phyloP scores from a whole-genome alignment of 2,329 filamentous ascomycete genomes.

The Trichoderma asperellum region DNA sequence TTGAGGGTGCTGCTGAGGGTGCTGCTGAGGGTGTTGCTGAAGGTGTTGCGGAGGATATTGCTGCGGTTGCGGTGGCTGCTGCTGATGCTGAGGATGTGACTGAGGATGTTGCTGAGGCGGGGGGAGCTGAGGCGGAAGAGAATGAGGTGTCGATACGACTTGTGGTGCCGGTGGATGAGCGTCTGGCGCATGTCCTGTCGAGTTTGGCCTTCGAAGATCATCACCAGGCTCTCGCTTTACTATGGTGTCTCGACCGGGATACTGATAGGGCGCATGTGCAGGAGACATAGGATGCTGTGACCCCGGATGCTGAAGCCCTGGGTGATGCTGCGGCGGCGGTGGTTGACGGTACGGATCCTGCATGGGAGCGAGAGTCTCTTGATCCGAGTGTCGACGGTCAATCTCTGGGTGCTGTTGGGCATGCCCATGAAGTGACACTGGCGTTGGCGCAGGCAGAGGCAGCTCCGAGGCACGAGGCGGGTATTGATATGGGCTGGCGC shows the following conservation, averaged over 20 bases:
- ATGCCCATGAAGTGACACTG: constrained; percentile 39
- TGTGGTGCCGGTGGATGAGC: constrained; percentile 41
- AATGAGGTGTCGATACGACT: constrained; percentile 39
- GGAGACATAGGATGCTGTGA: constrained; percentile 43
- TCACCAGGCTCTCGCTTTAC: constrained; percentile 62
- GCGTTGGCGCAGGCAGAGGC: constrained; percentile 38
- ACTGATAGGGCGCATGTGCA: constrained; percentile 51
- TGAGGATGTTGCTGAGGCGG: neutral
- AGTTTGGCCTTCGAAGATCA: constrained; percentile 57
- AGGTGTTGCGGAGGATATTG: neutral
- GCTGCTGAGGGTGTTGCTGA: neutral
- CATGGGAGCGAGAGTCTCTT: constrained; percentile 57
- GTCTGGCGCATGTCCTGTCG: constrained; percentile 52
- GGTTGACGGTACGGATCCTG: constrained; percentile 54
- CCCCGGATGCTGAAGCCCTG: constrained; percentile 27
- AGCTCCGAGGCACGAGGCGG: constrained; percentile 42
- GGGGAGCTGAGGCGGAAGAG: constrained; percentile 34
- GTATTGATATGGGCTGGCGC: constrained; percentile 48
- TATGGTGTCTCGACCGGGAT: constrained; percentile 54
- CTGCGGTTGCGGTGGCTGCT: neutral
- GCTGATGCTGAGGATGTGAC: neutral
- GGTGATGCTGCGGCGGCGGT: constrained; percentile 33
- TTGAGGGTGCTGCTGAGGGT: neutral
- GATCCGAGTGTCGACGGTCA: constrained; percentile 62
- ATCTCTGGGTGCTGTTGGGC: constrained; percentile 46